Evolutionary conservation across 495 filamentous ascomycete species (phyloP).

Genomic region (Neurospora sp.): DNA sequence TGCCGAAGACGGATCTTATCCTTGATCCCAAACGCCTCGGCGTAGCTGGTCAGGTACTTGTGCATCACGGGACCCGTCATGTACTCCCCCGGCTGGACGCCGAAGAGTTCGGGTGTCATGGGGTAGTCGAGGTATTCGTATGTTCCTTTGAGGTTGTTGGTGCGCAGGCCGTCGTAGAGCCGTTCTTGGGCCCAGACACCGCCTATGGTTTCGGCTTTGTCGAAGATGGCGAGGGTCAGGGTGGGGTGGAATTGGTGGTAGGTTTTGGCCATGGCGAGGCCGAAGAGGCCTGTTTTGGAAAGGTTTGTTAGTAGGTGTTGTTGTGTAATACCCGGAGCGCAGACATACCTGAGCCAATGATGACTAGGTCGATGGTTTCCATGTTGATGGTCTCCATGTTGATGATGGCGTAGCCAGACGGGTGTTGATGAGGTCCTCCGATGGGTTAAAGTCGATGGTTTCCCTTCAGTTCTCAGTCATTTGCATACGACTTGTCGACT

Average conservation of each 20-base stretch:
- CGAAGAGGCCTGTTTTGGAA: constrained; percentile 27
- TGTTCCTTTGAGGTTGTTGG: constrained; percentile 50
- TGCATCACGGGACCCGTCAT: constrained; percentile 59
- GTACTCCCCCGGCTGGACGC: constrained; percentile 52
- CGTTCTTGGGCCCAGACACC: constrained; percentile 60
- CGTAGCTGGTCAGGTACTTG: constrained; percentile 54
- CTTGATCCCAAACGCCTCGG: constrained; percentile 46
- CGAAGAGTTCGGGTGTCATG: constrained; percentile 50
- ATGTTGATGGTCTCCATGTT: constrained; percentile 15
- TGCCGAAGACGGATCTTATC: constrained; percentile 43
- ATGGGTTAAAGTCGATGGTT: not conserved
- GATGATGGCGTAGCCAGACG: too few relatives aligned
- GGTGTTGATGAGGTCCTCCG: not conserved
- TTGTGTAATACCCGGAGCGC: not conserved
- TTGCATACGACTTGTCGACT: not conserved
- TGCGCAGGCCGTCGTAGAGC: constrained; percentile 57
- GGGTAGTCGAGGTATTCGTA: constrained; percentile 69
- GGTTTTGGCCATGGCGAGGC: constrained; percentile 32
- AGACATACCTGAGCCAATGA: constrained; percentile 30
- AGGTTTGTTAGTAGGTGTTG: not conserved
- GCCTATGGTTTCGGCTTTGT: constrained; percentile 40
- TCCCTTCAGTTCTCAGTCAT: too few relatives aligned
- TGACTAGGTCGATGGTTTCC: constrained; percentile 34
- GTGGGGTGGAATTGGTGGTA: constrained; percentile 31
- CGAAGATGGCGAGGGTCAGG: constrained; percentile 28